Base-by-base conservation (phyloP, 805 yeast genomes). In the Wickerhamomyces tratensis region DNA sequence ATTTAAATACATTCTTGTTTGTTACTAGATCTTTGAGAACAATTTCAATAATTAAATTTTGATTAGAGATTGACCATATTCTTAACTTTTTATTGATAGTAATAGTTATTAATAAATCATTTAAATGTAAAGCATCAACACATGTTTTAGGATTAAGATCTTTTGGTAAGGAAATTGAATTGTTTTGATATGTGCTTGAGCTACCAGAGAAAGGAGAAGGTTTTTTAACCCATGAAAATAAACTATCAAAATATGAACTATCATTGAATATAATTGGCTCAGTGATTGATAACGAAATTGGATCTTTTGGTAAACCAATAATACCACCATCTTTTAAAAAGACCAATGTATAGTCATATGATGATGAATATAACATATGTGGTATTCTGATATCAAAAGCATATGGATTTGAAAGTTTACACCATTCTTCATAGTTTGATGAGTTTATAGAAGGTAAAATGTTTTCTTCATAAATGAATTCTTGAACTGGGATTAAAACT, bases 271-370 rank as follows among this genome's bases (percentile, higher is more conserved):
- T 61, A 38, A 57, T 59, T 9, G 73, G 75, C 43, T 63, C 74
- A 12, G 13, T 13, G 36, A 64, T 57, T 14, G 51, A 47, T 7
- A 44, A 46, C 25, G 47, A 46, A n/a, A 35, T 35, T 42, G 15
- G 46, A 34, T 40, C 44, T 47, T 56, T 59, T 29, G 53, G 53
- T 44, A 83, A 64, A 38, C 78, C 79, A 40, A 86, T 61, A 36
- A 88, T 57, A 1, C 89, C 86, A 26, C 97, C 96, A 61, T 89
- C 95, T 37, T 71, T 69, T 39, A 88, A 65, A 5, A 86, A 68
- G 0, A 82, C 76, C 4, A 87, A 56, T 8, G 78, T 54, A 38
- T 71, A 68, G 4, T 55, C 51, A 0, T 62, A 47, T 31, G 74
- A 69, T 13, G 79, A 59, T 1, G 81, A 58, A 40, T 68, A 64